These are phyloP conservation scores for Aquanectria penicillioides DNA, from an alignment of 2,329 filamentous ascomycete species.

Conservation along the genomic window DNA sequence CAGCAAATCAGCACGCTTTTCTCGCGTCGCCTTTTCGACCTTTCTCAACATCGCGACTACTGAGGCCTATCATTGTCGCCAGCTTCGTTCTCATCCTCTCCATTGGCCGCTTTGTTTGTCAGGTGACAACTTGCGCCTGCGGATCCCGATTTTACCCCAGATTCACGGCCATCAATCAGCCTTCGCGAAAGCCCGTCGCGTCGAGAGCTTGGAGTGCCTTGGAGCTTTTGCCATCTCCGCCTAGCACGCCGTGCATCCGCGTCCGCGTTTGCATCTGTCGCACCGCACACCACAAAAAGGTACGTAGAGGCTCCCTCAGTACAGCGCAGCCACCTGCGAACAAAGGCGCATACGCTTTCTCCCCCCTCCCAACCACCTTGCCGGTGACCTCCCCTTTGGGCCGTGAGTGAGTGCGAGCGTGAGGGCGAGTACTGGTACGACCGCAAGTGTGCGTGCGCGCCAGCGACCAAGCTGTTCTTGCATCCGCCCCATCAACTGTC, in stretches of 20 bases:
- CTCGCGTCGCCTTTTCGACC: slow-evolving; percentile 46
- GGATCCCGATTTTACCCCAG: slow-evolving; percentile 44
- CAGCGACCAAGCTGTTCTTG: slow-evolving; percentile 4
- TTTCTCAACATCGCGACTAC: slow-evolving; percentile 51
- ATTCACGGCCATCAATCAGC: slow-evolving; percentile 38
- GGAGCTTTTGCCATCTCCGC: slow-evolving; percentile 26
- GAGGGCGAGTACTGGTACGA: too few relatives aligned
- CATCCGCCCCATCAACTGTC: slow-evolving; percentile 20
- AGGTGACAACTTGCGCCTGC: slow-evolving; percentile 59
- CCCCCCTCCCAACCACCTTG: slow-evolving; percentile 18
- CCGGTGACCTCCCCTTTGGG: slow-evolving; percentile 6
- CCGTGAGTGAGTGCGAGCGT: slow-evolving; percentile 4
- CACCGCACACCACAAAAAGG: slow-evolving; percentile 37
- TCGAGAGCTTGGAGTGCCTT: slow-evolving; percentile 31
- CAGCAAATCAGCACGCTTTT: slow-evolving; percentile 64
- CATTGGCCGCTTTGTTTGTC: slow-evolving; percentile 60
- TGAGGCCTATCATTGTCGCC: slow-evolving; percentile 63
- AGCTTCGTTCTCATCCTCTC: slow-evolving; percentile 52
- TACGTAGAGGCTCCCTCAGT: slow-evolving; percentile 33
- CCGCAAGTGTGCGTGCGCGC: slow-evolving; percentile 1
- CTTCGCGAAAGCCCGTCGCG: slow-evolving; percentile 28
- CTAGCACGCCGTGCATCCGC: slow-evolving; percentile 29
- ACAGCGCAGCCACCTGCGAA: slow-evolving; percentile 15
- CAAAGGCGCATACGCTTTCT: slow-evolving; percentile 6
- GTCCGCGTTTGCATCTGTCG: slow-evolving; percentile 27